A percentile compares a stretch with the other conserved stretches of the same genome.
phyloP scores from a whole-genome alignment of 331 rosid species.

The Spiraea crenata region DNA sequence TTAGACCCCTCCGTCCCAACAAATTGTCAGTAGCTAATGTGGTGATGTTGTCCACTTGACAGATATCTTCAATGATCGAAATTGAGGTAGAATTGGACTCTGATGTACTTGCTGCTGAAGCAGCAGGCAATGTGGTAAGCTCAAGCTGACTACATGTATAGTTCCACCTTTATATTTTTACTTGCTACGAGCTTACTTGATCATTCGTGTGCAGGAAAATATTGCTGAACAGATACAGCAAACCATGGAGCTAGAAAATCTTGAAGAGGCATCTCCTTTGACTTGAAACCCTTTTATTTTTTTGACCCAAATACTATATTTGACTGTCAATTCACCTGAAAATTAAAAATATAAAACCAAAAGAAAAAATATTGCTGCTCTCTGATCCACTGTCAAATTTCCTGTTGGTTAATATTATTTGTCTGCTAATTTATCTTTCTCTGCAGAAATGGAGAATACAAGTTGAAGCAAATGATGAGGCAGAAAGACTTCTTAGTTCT shows the following conservation, averaged over 20 bases:
- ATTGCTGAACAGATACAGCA: slow-evolving; percentile 85
- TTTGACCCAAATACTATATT: background rate
- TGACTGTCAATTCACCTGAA: no score
- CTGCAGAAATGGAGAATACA: slow-evolving; percentile 74
- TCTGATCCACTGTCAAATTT: no score
- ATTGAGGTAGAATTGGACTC: slow-evolving; percentile 95
- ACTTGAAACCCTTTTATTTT: slow-evolving; percentile 15
- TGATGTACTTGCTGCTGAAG: slow-evolving; percentile 90
- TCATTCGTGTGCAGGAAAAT: slow-evolving; percentile 57
- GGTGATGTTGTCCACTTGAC: slow-evolving; percentile 22
- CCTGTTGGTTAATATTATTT: background rate
- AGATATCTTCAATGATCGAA: slow-evolving; percentile 96
- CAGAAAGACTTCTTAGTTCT: slow-evolving; percentile 81
- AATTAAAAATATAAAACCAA: background rate
- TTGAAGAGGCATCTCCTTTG: slow-evolving; percentile 67
- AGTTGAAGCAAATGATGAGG: slow-evolving; percentile 91
- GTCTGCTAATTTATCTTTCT: background rate
- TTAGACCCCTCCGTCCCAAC: slow-evolving; percentile 9
- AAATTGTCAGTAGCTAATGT: slow-evolving; percentile 18
- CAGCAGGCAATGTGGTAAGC: slow-evolving; percentile 71
- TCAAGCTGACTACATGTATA: slow-evolving; percentile 6
- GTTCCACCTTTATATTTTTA: slow-evolving; percentile 13
- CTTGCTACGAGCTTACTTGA: slow-evolving; percentile 16
- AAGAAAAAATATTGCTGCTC: background rate
- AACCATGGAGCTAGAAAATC: slow-evolving; percentile 91